These are phyloP conservation scores for Fusarium annulatum DNA, from an alignment of 2,329 filamentous ascomycete genomes.

Conservation along the genomic window DNA sequence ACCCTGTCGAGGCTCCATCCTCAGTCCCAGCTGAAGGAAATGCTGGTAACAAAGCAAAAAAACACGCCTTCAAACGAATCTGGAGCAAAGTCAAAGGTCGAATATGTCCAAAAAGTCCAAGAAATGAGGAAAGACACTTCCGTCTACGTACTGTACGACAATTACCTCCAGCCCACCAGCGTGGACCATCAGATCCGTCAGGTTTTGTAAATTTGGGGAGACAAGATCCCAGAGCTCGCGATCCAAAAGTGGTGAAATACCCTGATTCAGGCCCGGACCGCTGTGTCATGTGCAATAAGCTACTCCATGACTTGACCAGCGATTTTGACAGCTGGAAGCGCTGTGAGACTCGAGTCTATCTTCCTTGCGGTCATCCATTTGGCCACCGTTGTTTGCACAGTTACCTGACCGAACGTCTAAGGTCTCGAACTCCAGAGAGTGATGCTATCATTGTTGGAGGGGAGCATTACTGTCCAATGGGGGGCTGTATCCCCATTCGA, in stretches of 20 bases:
- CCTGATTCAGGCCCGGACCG: not conserved
- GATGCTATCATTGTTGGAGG: not conserved
- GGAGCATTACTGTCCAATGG: not conserved
- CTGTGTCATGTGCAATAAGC: conserved; percentile 3
- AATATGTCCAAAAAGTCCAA: too few relatives aligned
- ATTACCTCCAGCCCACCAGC: not conserved
- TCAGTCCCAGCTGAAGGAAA: not conserved
- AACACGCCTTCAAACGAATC: not conserved
- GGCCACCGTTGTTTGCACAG: conserved; percentile 35
- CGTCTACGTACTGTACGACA: not conserved
- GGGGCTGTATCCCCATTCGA: conserved; percentile 22
- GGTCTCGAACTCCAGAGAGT: not conserved
- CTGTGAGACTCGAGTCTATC: conserved; percentile 31
- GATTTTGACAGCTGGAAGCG: not conserved
- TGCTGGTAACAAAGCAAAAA: not conserved
- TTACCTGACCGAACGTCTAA: not conserved
- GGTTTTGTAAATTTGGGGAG: not conserved
- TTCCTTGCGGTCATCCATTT: conserved; percentile 45
- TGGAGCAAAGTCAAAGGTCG: not conserved
- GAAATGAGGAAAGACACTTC: not conserved
- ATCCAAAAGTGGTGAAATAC: not conserved
- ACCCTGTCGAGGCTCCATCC: not conserved
- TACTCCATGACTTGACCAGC: not conserved
- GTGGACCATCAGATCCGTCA: not conserved
- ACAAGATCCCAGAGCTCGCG: not conserved